These are phyloP conservation scores for Madurella mycetomatis DNA, from an alignment of 2,329 filamentous ascomycete species.

Conservation along the genomic window DNA sequence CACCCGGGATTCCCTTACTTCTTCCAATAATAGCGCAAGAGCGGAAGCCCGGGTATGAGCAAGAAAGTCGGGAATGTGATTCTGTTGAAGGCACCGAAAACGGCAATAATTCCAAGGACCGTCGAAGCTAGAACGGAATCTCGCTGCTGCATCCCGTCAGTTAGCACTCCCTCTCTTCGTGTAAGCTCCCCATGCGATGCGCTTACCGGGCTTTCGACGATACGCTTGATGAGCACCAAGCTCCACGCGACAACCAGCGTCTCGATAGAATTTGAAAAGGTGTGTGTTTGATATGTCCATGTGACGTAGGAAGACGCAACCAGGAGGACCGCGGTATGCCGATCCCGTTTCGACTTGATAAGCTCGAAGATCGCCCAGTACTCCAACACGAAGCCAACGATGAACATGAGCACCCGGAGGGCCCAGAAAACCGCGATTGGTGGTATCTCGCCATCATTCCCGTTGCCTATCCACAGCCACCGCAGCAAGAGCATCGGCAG, in stretches of 20 bases:
- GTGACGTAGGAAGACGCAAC: slow-evolving; percentile 97
- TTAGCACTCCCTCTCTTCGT: slow-evolving; percentile 23
- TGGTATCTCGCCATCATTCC: slow-evolving; percentile 68
- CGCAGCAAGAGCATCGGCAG: slow-evolving; percentile 88
- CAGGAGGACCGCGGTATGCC: slow-evolving; percentile 71
- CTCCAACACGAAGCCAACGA: slow-evolving; percentile 90
- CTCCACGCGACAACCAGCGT: slow-evolving; percentile 91
- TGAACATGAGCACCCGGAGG: slow-evolving; percentile 84
- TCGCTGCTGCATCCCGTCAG: slow-evolving; percentile 51
- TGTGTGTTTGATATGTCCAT: slow-evolving; percentile 98
- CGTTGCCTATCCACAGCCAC: slow-evolving; percentile 87
- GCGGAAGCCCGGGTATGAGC: slow-evolving; percentile 72
- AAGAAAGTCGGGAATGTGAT: slow-evolving; percentile 97
- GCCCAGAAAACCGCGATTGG: slow-evolving; percentile 89
- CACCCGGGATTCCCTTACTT: slow-evolving; percentile 52
- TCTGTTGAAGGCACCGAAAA: slow-evolving; percentile 90
- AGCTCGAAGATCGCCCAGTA: slow-evolving; percentile 97
- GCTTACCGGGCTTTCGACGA: slow-evolving; percentile 71
- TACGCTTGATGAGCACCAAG: slow-evolving; percentile 83
- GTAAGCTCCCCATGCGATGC: not conserved
- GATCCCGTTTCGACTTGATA: slow-evolving; percentile 67
- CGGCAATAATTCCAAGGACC: slow-evolving; percentile 72
- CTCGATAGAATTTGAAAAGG: slow-evolving; percentile 96
- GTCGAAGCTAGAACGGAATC: slow-evolving; percentile 72
- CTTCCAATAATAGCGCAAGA: slow-evolving; percentile 79